Evolutionary conservation across 1,139 yeast genomes (phyloP).

Genomic region (Geotrichum citri-aurantii): DNA sequence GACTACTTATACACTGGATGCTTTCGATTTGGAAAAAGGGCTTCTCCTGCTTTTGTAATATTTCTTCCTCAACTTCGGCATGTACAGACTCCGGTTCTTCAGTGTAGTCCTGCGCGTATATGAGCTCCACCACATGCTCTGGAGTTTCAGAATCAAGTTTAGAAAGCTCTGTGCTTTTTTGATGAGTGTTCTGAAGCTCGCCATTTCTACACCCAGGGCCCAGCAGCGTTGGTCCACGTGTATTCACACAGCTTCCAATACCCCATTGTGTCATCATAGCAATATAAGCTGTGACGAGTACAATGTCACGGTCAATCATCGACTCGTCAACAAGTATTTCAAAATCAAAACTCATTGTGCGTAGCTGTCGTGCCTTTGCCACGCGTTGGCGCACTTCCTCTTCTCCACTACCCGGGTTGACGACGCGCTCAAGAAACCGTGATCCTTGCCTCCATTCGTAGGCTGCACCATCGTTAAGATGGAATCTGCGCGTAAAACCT

Average conservation of each 20-base stretch:
- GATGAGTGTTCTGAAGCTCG: background rate
- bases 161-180: background rate
- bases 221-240: constrained; percentile 47
- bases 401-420: constrained; percentile 50
- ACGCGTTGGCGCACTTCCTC: constrained; percentile 51
- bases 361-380: constrained; percentile 51
- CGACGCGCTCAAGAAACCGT: constrained; percentile 46
- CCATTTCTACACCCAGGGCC: background rate
- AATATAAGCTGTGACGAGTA: constrained; percentile 52
- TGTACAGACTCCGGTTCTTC: background rate
- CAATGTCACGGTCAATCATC: constrained; percentile 46
- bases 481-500: constrained; percentile 40
- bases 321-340: constrained; percentile 49
- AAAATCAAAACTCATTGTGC: constrained; percentile 55
- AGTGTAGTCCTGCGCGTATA: constrained; percentile 6
- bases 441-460: constrained; percentile 53
- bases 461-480: constrained; percentile 47
- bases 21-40: background rate
- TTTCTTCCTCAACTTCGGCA: background rate
- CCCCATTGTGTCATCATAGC: constrained; percentile 65
- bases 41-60: background rate
- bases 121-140: constrained; percentile 13
- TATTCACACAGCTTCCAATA: constrained; percentile 47
- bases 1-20: background rate
- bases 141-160: background rate